phyloP scores from a whole-genome alignment of 1,284 basidiomycete genomes.

The Puccinia coronata region DNA sequence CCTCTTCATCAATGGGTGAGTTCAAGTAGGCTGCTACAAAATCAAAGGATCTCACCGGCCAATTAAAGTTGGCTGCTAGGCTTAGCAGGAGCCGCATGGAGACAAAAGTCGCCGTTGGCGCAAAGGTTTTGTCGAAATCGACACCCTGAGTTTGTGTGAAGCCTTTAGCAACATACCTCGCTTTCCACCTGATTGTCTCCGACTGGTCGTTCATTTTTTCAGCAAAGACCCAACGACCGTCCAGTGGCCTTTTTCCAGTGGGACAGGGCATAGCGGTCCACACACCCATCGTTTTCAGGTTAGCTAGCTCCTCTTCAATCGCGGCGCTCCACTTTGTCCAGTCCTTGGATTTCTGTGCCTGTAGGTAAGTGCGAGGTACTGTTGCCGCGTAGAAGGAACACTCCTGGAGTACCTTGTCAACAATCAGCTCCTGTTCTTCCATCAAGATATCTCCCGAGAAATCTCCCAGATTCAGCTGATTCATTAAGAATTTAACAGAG shows the following conservation, averaged over 20 bases:
- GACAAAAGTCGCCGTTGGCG: not conserved
- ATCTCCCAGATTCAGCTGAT: too few species aligned
- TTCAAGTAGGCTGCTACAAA: too few species aligned
- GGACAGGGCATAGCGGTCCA: not conserved
- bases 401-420: not conserved
- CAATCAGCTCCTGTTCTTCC: not conserved
- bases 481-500: too few species aligned
- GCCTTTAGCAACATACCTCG: not conserved
- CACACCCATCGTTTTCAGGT: not conserved
- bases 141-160: not conserved
- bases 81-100: too few species aligned
- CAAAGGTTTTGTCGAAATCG: not conserved
- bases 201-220: not conserved
- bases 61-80: too few species aligned
- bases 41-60: too few species aligned
- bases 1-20: too few species aligned
- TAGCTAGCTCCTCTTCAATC: not conserved
- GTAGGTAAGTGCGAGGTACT: not conserved
- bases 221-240: conserved; percentile 3
- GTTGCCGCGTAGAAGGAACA: too few species aligned
- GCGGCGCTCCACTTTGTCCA: not conserved
- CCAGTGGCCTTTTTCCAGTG: not conserved
- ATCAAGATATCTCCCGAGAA: too few species aligned
- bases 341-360: not conserved
- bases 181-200: not conserved